Conservation (phyloP, 257 asterid species). For the Penstemon eatonii region DNA sequence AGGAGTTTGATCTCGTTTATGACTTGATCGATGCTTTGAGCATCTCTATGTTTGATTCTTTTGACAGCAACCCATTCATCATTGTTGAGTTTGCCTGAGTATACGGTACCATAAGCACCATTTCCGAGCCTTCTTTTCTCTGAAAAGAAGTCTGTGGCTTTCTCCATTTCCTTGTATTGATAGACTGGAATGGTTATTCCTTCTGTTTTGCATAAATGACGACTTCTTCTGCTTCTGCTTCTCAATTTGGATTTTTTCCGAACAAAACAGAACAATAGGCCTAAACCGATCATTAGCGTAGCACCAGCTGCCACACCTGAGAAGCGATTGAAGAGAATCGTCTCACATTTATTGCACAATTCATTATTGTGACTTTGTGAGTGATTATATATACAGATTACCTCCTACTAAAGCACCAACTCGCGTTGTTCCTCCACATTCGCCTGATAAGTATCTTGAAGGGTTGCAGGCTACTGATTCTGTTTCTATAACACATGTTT, state of each 20-base stretch:
- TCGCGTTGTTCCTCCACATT: slow-evolving; percentile 84
- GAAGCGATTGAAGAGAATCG: background rate
- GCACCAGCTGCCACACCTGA: slow-evolving; percentile 74
- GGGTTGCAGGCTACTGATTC: slow-evolving; percentile 62
- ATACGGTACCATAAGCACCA: slow-evolving; percentile 82
- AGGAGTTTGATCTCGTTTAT: slow-evolving; percentile 76
- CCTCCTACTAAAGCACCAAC: slow-evolving; percentile 75
- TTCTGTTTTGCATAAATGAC: slow-evolving; percentile 46
- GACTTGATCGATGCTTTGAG: slow-evolving; percentile 58
- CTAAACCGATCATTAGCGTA: slow-evolving; percentile 49
- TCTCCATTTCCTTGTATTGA: slow-evolving; percentile 66
- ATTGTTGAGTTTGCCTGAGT: slow-evolving; percentile 55
- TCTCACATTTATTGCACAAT: background rate
- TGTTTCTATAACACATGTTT: slow-evolving; percentile 25
- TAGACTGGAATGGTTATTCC: slow-evolving; percentile 73
- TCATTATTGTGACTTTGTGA: background rate
- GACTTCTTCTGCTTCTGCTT: slow-evolving; percentile 41
- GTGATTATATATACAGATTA: slow-evolving; percentile 19
- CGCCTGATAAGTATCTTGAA: slow-evolving; percentile 66
- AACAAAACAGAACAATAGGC: slow-evolving; percentile 52
- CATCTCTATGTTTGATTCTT: slow-evolving; percentile 47
- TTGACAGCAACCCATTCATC: slow-evolving; percentile 81
- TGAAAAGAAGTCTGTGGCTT: slow-evolving; percentile 66
- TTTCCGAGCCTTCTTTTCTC: slow-evolving; percentile 68
- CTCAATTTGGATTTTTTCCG: slow-evolving; percentile 42